phyloP scores from a whole-genome alignment of 495 filamentous ascomycete genomes.

The Penicillium dipodomyicola region DNA sequence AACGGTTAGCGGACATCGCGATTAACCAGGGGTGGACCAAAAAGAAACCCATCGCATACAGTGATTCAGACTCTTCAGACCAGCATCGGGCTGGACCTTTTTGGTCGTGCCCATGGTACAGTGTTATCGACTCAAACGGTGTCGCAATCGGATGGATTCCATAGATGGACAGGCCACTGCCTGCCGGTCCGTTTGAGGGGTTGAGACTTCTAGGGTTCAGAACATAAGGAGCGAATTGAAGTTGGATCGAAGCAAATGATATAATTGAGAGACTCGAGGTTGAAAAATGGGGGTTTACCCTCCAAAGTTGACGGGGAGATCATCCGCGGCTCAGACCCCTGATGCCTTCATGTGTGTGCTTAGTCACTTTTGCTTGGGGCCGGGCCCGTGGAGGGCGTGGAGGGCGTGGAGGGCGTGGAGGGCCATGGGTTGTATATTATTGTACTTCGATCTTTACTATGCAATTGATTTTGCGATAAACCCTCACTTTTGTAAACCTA shows the following conservation, averaged over 20 bases:
- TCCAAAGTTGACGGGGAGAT: constrained; percentile 6
- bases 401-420: too few species aligned
- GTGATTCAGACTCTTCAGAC: constrained; percentile 69
- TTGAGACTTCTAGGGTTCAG: constrained; percentile 14
- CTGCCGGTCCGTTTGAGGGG: constrained; percentile 21
- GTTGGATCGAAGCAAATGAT: constrained; percentile 18
- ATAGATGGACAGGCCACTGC: constrained; percentile 29
- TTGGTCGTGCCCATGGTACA: constrained; percentile 36
- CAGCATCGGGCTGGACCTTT: constrained; percentile 61
- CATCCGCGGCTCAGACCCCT: constrained; percentile 10
- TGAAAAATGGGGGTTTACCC: background rate
- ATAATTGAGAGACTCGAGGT: background rate
- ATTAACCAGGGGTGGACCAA: background rate
- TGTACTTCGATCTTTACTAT: background rate
- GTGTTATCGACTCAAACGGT: constrained; percentile 22
- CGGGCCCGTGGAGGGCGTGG: too few species aligned
- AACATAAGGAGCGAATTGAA: constrained; percentile 29
- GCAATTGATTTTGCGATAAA: background rate
- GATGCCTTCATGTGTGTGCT: constrained; percentile 10
- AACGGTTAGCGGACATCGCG: constrained; percentile 10
- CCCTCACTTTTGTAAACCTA: background rate
- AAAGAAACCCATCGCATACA: constrained; percentile 51
- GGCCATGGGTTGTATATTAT: background rate
- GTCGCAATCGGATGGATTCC: constrained; percentile 21
- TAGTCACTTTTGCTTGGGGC: constrained; percentile 7